These are phyloP conservation scores for Mimosa bimucronata DNA, from an alignment of 306 rosid species.

Conservation along the genomic window DNA sequence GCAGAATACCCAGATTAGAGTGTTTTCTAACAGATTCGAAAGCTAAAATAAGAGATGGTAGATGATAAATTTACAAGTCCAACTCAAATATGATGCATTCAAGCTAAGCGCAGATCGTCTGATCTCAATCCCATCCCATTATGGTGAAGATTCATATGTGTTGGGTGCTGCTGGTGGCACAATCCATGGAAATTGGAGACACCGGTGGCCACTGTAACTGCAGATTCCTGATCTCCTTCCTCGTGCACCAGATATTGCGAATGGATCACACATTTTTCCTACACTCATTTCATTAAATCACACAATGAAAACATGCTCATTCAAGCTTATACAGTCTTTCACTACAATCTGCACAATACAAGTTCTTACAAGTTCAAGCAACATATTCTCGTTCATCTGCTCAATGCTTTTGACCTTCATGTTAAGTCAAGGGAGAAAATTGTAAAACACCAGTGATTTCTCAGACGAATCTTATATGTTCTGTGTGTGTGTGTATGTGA, in stretches of 20 bases:
- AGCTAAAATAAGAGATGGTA: background rate
- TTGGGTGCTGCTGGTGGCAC: background rate
- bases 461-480: background rate
- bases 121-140: background rate
- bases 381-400: slow-evolving; percentile 45
- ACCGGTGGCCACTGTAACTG: background rate
- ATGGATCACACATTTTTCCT: slow-evolving; percentile 63
- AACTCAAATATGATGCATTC: background rate
- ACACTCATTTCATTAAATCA: slow-evolving; percentile 23
- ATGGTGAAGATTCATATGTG: background rate
- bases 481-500: background rate
- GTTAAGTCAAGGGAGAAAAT: background rate
- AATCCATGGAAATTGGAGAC: background rate
- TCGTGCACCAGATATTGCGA: slow-evolving; percentile 33
- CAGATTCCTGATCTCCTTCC: slow-evolving; percentile 16
- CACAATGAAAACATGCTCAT: slow-evolving; percentile 11
- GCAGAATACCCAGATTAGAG: background rate
- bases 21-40: background rate
- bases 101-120: slow-evolving; percentile 3
- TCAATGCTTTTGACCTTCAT: slow-evolving; percentile 51
- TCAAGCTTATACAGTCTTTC: background rate
- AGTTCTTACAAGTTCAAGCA: slow-evolving; percentile 34
- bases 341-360: background rate
- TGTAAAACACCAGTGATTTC: background rate
- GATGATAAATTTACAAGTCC: background rate